Percentiles rank a stretch among this genome's conserved stretches.
phyloP scores from a whole-genome alignment of 2,329 filamentous ascomycete species.

The Massarina eburnea region DNA sequence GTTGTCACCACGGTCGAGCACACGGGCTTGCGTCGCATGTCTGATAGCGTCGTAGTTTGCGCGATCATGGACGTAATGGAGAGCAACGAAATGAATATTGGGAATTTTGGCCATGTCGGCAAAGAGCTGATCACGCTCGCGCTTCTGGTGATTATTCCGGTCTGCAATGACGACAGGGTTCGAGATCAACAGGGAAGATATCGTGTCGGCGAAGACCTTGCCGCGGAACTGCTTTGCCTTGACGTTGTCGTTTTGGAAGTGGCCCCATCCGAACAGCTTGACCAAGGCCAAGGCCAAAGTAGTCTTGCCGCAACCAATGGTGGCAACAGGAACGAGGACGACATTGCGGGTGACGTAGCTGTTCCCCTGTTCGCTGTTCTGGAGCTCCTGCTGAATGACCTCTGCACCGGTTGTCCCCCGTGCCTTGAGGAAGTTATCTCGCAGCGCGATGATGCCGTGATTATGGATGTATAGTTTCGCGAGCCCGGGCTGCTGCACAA shows the following conservation, averaged over 20 bases:
- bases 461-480: conserved; percentile 77
- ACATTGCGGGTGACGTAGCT: conserved; percentile 66
- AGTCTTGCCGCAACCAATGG: conserved; percentile 95
- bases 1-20: conserved; percentile 86
- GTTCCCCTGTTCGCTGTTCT: conserved; percentile 54
- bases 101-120: conserved; percentile 69
- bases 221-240: conserved; percentile 73
- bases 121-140: conserved; percentile 86
- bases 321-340: conserved; percentile 86
- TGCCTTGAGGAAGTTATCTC: conserved; percentile 82
- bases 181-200: conserved; percentile 65
- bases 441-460: conserved; percentile 90
- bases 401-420: conserved; percentile 86
- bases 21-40: conserved; percentile 72
- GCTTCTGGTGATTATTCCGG: conserved; percentile 87
- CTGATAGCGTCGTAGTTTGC: conserved; percentile 70
- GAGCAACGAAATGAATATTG: conserved; percentile 73
- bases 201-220: conserved; percentile 71
- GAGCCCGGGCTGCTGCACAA: conserved; percentile 68
- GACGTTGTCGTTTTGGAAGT: conserved; percentile 97
- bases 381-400: conserved; percentile 74
- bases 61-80: conserved; percentile 82
- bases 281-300: conserved; percentile 81
- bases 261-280: conserved; percentile 86
- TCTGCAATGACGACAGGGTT: conserved; percentile 82